These are phyloP conservation scores for Cutaneotrichosporon sp. DNA, from an alignment of 1,284 basidiomycete genomes.

Conservation along the genomic window DNA sequence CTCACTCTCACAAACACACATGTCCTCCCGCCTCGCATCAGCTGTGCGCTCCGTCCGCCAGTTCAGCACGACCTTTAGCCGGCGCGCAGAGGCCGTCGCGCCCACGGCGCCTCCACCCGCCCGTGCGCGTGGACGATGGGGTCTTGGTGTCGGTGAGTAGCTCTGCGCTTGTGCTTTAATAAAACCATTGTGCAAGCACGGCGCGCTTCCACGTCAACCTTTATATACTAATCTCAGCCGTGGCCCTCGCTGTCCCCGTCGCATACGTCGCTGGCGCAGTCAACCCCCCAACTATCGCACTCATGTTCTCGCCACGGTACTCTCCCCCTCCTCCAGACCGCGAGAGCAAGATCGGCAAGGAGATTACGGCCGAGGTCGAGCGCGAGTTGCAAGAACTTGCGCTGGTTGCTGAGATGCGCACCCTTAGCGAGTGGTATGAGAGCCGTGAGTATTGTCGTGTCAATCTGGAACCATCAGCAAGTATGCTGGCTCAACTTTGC, in stretches of 20 bases:
- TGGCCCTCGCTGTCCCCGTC: slow-evolving; percentile 43
- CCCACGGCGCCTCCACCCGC: neutral
- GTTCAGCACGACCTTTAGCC: slow-evolving; percentile 4
- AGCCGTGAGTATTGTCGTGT: slow-evolving; percentile 41
- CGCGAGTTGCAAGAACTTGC: slow-evolving; percentile 65
- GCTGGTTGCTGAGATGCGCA: slow-evolving; percentile 59
- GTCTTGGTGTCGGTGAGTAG: slow-evolving; percentile 14
- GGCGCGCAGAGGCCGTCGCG: slow-evolving; percentile 8
- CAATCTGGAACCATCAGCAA: too few species aligned
- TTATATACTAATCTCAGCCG: slow-evolving; percentile 24
- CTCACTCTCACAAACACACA: neutral
- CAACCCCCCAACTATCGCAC: slow-evolving; percentile 63
- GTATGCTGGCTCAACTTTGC: too few species aligned
- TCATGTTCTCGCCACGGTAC: slow-evolving; percentile 67
- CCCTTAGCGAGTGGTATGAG: slow-evolving; percentile 50
- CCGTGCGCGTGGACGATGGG: slow-evolving; percentile 9
- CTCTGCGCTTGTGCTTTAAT: neutral
- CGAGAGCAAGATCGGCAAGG: slow-evolving; percentile 63
- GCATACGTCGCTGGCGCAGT: slow-evolving; percentile 59
- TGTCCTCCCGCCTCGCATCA: slow-evolving; percentile 15
- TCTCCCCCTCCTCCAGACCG: slow-evolving; percentile 67
- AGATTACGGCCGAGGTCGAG: slow-evolving; percentile 66
- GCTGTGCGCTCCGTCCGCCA: neutral
- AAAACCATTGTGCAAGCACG: too few species aligned
- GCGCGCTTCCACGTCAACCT: neutral